Base-by-base conservation (phyloP, 2,329 filamentous ascomycete genomes). In the Epichloe uncinata region DNA sequence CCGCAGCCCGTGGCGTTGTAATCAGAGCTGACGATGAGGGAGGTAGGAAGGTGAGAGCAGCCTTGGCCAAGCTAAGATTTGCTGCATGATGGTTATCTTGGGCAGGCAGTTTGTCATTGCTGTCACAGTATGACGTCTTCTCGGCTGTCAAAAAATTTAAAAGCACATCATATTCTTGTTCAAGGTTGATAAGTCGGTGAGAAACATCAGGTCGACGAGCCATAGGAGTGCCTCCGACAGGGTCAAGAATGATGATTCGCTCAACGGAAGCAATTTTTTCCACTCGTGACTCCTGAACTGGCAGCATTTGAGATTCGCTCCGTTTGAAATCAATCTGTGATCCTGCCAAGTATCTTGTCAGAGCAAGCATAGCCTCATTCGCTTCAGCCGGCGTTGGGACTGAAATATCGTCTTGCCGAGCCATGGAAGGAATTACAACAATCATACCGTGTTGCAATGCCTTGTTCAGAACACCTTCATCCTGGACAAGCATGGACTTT, bases 201-300 rank as follows among this genome's bases (percentile, higher is more conserved):
- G 63, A 62, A 18, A 64, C 59, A 2, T 61, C 61, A 2, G 64
- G 61, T 22, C 61, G 63, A 5, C 63, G 64, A 58, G 75, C 63
- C 52, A 87, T 73, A 0, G 93, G 93, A 43, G 90, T 88, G 0
- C 89, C 91, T 3, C 93, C 93, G 0, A 89, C 69, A 0, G 87
- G 82, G 63, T 98, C 93, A 6, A 98, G 74, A 30, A 98, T 72
- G 54, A 98, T 95, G 40, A 98, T 74, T 36, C 91, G 79, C 61
- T 97, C 91, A 5, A 98, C 69, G 0, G 78, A 77, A 1, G 83
- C 77, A 52, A 79, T 66, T 33, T 75, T 73, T 49, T 69, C 69
- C 2, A 73, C 62, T 45, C 61, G 61, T 48, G 58, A 57, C 45
- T 69, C 63, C 47, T 66, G 67, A 53, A 68, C 11, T 12, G 18